Evolutionary conservation across 2,329 filamentous ascomycete genomes (phyloP).

Genomic region (Talaromyces amestolkiae): DNA sequence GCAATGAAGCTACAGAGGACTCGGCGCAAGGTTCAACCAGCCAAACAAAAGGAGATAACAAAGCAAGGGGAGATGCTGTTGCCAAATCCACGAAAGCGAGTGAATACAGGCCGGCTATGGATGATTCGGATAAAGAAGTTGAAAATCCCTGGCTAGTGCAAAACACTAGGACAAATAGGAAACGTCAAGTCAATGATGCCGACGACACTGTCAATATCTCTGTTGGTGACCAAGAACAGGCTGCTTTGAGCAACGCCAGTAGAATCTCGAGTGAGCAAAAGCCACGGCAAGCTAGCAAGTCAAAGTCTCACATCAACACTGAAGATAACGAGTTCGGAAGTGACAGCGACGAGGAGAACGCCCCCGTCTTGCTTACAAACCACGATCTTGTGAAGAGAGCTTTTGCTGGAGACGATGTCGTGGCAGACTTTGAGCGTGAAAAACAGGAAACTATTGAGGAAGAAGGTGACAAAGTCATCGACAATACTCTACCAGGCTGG

Average conservation of each 20-base stretch:
- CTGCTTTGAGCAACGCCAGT: constrained; percentile 23
- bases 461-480: constrained; percentile 78
- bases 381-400: constrained; percentile 72
- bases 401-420: constrained; percentile 84
- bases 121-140: constrained; percentile 26
- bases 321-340: constrained; percentile 44
- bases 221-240: constrained; percentile 21
- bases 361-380: constrained; percentile 48
- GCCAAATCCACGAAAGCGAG: not conserved
- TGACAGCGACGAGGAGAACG: constrained; percentile 41
- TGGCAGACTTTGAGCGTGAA: constrained; percentile 74
- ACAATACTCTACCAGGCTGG: constrained; percentile 90
- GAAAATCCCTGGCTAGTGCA: constrained; percentile 41
- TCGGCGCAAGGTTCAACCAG: not conserved
- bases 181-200: constrained; percentile 31
- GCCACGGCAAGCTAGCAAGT: constrained; percentile 15
- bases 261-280: constrained; percentile 21
- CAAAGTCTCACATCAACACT: constrained; percentile 13
- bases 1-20: not conserved
- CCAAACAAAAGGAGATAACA: not conserved
- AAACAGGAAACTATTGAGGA: constrained; percentile 69
- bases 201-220: constrained; percentile 22
- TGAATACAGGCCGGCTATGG: not conserved
- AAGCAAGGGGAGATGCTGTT: not conserved
- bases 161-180: constrained; percentile 36